Evolutionary conservation across 179 eudicot species (phyloP).

Genomic region (Pouteria campechiana): DNA sequence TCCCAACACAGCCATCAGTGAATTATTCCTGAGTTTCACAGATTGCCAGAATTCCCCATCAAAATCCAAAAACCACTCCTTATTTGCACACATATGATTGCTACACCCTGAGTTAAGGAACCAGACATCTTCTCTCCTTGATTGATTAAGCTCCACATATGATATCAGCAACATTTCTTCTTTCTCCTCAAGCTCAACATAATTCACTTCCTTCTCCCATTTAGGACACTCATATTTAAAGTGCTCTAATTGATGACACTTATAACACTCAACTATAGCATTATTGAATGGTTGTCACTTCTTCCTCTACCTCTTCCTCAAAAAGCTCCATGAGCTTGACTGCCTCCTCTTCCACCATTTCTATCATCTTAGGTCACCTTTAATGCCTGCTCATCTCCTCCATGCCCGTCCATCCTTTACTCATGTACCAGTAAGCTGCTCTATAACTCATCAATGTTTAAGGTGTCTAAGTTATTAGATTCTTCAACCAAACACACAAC

Average conservation of each 20-base stretch:
- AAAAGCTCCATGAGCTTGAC: not conserved
- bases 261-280: slow-evolving; percentile 1
- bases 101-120: too few species aligned
- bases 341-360: slow-evolving; percentile 1
- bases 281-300: slow-evolving; percentile 1
- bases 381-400: not conserved
- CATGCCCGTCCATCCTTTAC: not conserved
- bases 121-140: too few species aligned
- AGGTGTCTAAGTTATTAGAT: not conserved
- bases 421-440: not conserved
- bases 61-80: too few species aligned
- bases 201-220: slow-evolving; percentile 2
- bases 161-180: slow-evolving; percentile 10
- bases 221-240: slow-evolving; percentile 9
- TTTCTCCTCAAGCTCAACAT: slow-evolving; percentile 1
- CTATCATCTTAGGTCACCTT: too few species aligned
- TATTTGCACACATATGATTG: too few species aligned
- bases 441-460: not conserved
- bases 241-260: slow-evolving; percentile 7
- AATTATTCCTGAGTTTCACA: too few species aligned
- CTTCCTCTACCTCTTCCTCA: not conserved
- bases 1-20: too few species aligned
- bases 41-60: too few species aligned
- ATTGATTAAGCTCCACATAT: too few species aligned
- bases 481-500: slow-evolving; percentile 2